Conservation (phyloP, 495 filamentous ascomycete species). For the Rostrohypoxylon terebratum region DNA sequence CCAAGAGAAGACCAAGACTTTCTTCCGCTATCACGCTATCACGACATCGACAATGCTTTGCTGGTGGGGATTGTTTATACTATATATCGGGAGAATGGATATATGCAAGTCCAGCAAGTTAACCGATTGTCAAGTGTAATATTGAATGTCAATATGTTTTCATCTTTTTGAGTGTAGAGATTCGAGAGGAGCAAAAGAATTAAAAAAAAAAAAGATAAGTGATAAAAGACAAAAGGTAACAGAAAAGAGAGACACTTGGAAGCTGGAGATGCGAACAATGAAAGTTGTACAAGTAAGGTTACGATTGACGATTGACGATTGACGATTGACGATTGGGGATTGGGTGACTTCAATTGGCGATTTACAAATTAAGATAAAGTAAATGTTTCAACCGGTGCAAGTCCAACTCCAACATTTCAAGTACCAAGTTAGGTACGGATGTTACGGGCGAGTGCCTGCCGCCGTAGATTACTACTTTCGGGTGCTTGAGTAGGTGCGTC, state of each 20-base stretch:
- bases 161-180: no score
- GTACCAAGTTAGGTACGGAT: conserved; percentile 15
- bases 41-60: conserved; percentile 14
- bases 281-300: neutral
- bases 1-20: conserved; percentile 44
- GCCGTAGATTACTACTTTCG: conserved; percentile 18
- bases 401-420: no score
- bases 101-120: conserved; percentile 2
- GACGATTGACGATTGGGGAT: no score
- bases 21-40: conserved; percentile 26
- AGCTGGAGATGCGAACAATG: neutral
- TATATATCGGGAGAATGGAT: conserved; percentile 16
- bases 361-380: conserved; percentile 6
- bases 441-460: neutral
- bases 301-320: neutral
- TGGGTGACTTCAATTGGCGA: no score
- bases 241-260: neutral
- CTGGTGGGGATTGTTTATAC: conserved; percentile 2
- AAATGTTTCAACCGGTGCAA: no score
- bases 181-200: neutral
- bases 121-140: no score
- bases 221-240: neutral
- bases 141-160: no score
- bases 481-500: no score
- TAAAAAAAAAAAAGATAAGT: neutral